Evolutionary conservation across 2,329 filamentous ascomycete species (phyloP).

Genomic region (Diaporthe batatas): DNA sequence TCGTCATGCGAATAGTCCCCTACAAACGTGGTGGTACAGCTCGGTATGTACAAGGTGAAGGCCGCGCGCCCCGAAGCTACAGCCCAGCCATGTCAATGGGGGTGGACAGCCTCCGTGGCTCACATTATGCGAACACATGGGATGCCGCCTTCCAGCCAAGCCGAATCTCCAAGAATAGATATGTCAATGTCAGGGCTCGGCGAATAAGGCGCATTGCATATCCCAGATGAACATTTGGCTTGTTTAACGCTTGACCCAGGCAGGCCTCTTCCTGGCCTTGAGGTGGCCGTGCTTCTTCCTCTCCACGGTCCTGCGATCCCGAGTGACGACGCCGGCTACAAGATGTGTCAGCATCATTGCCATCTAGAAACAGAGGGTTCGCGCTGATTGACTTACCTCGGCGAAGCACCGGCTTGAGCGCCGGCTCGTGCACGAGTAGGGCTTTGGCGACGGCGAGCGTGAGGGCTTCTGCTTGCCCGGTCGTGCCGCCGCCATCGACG

Average conservation of each 20-base stretch:
- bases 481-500: conserved; percentile 88
- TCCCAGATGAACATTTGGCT: neutral
- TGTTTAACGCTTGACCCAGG: conserved; percentile 91
- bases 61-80: conserved; percentile 15
- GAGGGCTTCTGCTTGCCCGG: conserved; percentile 94
- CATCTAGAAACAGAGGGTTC: neutral
- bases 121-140: conserved; percentile 12
- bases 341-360: conserved; percentile 42
- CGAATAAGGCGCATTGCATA: conserved; percentile 5
- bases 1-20: neutral
- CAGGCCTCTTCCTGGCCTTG: conserved; percentile 97
- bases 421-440: conserved; percentile 90
- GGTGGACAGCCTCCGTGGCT: conserved; percentile 20
- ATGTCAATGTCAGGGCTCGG: conserved; percentile 21
- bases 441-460: conserved; percentile 91
- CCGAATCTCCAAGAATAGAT: conserved; percentile 3
- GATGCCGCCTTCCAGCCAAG: conserved; percentile 2
- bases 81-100: neutral
- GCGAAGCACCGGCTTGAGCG: conserved; percentile 86
- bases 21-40: conserved; percentile 19
- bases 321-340: conserved; percentile 90
- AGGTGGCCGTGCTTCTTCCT: conserved; percentile 97
- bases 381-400: conserved; percentile 75
- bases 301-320: conserved; percentile 92
- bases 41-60: conserved; percentile 12